phyloP scores from a whole-genome alignment of 257 asterid species.

The Perilla frutescens region DNA sequence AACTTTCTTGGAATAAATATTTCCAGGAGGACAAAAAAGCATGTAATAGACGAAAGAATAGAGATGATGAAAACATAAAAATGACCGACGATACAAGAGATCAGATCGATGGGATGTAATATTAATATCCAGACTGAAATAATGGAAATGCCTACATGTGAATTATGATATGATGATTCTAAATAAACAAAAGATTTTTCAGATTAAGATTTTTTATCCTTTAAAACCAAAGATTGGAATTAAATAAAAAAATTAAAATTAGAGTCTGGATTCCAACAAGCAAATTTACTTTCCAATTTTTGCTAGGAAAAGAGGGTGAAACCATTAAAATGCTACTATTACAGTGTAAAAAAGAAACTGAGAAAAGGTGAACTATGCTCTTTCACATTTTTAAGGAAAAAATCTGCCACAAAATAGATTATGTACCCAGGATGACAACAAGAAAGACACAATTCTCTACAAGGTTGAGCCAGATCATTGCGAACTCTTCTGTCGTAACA shows the following conservation, averaged over 20 bases:
- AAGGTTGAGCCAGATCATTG: slow-evolving; percentile 96
- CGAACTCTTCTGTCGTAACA: slow-evolving; percentile 98
- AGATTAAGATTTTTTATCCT: not conserved
- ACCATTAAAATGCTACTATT: slow-evolving; percentile 2
- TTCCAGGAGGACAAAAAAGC: not conserved
- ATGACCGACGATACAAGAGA: not conserved
- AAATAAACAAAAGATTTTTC: not conserved
- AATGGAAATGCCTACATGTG: not conserved
- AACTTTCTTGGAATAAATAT: not conserved
- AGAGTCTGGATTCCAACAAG: not conserved
- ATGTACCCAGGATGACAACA: slow-evolving; percentile 97
- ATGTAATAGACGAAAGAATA: not conserved
- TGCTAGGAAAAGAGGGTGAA: not conserved
- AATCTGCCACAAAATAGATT: slow-evolving; percentile 22
- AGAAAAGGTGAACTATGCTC: slow-evolving; percentile 2
- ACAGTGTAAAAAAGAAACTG: slow-evolving; percentile 21
- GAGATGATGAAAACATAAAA: not conserved
- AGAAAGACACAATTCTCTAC: slow-evolving; percentile 92
- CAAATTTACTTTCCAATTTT: not conserved
- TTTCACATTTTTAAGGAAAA: slow-evolving; percentile 9
- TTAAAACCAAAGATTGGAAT: not conserved
- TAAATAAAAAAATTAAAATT: not conserved
- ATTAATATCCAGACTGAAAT: not conserved
- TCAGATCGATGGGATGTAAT: not conserved
- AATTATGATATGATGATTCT: too few species aligned